Base-by-base conservation (phyloP, 176 grass and related monocot species). In the Oryza glaberrima region DNA sequence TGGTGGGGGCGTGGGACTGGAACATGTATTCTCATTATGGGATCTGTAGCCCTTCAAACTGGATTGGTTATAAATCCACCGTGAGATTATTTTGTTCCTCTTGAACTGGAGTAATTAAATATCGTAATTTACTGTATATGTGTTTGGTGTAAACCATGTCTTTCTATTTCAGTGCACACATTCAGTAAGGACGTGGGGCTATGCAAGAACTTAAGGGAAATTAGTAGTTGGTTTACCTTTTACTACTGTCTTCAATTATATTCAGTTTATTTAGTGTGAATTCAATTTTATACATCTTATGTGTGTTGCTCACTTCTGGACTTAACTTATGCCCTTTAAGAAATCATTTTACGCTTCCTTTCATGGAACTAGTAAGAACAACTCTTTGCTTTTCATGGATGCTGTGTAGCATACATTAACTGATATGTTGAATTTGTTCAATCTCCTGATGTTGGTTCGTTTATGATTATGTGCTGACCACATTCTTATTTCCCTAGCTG, bases 341-440 rank as follows among this genome's bases (percentile, higher is more conserved):
- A 63, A 4, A 63, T 23, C 8, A 63, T 63, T 63, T 63, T 63
- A 63, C 10, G 20, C n/a, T 8, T 63, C 58, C 58, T 23, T 61
- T 58, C 6, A n/a, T 63, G 58, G 7, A 63, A 23, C 58, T 22
- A 63, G 9, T 13, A 63, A 63, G 58, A 63, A 63, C 2, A 63
- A 61, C 7, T 61, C 20, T 61, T 22, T 19, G 19, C 41, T 12
- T 83, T 81, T 20, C 30, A 54, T 56, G 60, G 49, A 58, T 35
- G 47, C 4, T 1, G 23, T n/a, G 23, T 16, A 25, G 69, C 13
- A 74, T 34, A 20, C 9, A 47, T 88, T 83, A 19, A 41, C 2
- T 35, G 45, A 34, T 56, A 15, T 70, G 40, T 72, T 52, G 14
- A 54, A 76, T 80, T 35, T 81, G 41, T 61, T 34, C 41, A n/a